Conservation (phyloP, 2,329 filamentous ascomycete genomes). For the Madurella fahalii region DNA sequence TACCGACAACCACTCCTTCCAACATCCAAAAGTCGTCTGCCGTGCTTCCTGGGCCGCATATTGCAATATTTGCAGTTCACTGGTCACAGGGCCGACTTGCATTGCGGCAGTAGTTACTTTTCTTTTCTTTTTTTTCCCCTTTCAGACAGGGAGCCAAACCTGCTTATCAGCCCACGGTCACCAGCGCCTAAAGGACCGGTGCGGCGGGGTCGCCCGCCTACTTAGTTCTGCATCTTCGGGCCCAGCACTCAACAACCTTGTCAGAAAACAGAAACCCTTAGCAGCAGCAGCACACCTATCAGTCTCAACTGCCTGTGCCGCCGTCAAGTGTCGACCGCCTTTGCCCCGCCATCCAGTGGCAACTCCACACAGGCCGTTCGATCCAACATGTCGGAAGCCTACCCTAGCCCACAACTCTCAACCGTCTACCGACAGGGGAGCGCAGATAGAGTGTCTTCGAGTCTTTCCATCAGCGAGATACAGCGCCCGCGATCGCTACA, state of each 20-base stretch:
- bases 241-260: no score
- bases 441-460: conserved; percentile 18
- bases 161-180: no score
- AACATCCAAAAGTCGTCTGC: background rate
- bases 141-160: no score
- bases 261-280: no score
- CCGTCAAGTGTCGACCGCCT: background rate
- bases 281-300: no score
- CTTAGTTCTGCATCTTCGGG: no score
- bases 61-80: no score
- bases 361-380: background rate
- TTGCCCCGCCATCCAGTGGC: background rate
- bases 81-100: background rate
- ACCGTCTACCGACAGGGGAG: background rate
- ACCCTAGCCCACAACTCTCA: background rate
- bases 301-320: no score
- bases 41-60: background rate
- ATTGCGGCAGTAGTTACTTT: no score
- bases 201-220: no score
- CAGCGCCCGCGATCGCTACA: conserved; percentile 45
- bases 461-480: conserved; percentile 35
- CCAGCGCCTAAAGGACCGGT: no score
- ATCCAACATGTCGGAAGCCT: conserved; percentile 8
- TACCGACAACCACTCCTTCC: background rate
- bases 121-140: no score